Conservation (phyloP, 257 asterid genomes). For the Salvia rosmarinus region DNA sequence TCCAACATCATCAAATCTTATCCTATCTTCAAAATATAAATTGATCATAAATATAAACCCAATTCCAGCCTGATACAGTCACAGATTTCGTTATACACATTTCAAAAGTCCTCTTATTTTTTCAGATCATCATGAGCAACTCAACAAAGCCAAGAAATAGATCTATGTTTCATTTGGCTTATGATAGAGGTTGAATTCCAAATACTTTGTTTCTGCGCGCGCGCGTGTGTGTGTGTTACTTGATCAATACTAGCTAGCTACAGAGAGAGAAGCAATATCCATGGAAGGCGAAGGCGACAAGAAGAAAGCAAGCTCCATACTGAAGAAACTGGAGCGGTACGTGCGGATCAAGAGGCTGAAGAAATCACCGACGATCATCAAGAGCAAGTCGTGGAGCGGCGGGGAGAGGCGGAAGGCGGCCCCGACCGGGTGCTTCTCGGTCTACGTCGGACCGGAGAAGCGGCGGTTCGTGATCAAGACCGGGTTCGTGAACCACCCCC, state of each 20-base stretch:
- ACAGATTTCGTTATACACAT: not conserved
- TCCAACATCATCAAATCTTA: no score
- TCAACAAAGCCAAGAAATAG: conserved; percentile 40
- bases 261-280: not conserved
- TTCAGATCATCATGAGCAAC: conserved; percentile 36
- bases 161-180: conserved; percentile 46
- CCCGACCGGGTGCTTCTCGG: conserved; percentile 62
- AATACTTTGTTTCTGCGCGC: not conserved
- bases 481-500: conserved; percentile 56
- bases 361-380: not conserved
- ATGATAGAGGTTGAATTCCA: conserved; percentile 46
- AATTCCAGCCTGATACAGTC: not conserved
- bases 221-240: not conserved
- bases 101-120: no score
- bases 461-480: conserved; percentile 61
- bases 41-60: not conserved
- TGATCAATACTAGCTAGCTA: not conserved
- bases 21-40: not conserved
- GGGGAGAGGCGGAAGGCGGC: conserved; percentile 17
- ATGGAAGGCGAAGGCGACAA: conserved; percentile 29
- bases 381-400: conserved; percentile 38
- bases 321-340: conserved; percentile 14
- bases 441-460: conserved; percentile 65
- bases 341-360: not conserved
- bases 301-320: conserved; percentile 34